Percentiles rank a stretch among this genome's conserved stretches.
phyloP scores from a whole-genome alignment of 768 basidiomycete genomes.

The Lentinula edodes region DNA sequence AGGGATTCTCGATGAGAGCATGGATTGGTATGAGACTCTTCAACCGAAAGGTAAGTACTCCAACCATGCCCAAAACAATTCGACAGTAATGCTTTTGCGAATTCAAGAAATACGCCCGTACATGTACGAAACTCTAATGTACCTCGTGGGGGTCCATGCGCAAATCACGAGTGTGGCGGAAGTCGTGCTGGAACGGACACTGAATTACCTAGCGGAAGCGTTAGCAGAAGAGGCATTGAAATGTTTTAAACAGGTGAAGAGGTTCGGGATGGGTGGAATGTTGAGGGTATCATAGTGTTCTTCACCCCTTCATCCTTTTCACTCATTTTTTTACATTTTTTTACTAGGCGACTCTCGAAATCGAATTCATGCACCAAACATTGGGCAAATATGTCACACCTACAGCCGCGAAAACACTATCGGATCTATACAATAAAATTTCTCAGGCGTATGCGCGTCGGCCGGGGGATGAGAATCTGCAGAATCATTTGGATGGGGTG shows the following conservation, averaged over 20 bases:
- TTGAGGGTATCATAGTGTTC: slow-evolving; percentile 54
- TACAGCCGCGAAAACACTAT: slow-evolving; percentile 74
- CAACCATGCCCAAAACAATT: slow-evolving; percentile 1
- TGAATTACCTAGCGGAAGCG: slow-evolving; percentile 77
- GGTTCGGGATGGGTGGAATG: slow-evolving; percentile 99
- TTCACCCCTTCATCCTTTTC: not conserved
- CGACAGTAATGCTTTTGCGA: not conserved
- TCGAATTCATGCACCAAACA: slow-evolving; percentile 98
- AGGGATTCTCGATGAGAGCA: slow-evolving; percentile 73
- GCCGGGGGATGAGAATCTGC: slow-evolving; percentile 81
- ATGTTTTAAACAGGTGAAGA: slow-evolving; percentile 83
- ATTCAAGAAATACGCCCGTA: slow-evolving; percentile 82
- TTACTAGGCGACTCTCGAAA: slow-evolving; percentile 96
- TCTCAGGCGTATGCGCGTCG: slow-evolving; percentile 87
- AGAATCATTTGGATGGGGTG: slow-evolving; percentile 82
- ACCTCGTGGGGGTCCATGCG: slow-evolving; percentile 87
- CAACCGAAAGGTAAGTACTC: slow-evolving; percentile 75
- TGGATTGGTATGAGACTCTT: slow-evolving; percentile 94
- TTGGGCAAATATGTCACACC: slow-evolving; percentile 83
- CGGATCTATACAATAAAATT: slow-evolving; percentile 91
- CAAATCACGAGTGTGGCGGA: slow-evolving; percentile 82
- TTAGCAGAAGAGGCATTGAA: slow-evolving; percentile 77
- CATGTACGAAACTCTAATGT: slow-evolving; percentile 85
- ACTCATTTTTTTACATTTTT: no score
- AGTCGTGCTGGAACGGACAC: slow-evolving; percentile 72